Conservation (phyloP, 768 basidiomycete species). For the Dioszegia hungarica region DNA sequence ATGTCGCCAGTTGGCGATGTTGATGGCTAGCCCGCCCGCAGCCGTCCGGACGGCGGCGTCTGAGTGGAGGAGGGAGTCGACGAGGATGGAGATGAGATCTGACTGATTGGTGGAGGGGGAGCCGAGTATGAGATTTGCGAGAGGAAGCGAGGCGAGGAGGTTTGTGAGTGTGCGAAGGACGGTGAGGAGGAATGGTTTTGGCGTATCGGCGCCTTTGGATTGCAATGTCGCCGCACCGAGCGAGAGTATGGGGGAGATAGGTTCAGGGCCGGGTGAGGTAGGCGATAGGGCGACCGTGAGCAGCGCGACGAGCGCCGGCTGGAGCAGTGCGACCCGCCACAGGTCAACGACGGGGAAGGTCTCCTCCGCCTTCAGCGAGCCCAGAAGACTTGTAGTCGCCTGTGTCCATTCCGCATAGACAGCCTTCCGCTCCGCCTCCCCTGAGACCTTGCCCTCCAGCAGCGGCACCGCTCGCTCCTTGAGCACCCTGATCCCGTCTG, state of each 20-base stretch:
- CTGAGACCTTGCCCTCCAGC: constrained; percentile 18
- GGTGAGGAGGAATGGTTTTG: constrained; percentile 47
- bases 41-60: constrained; percentile 69
- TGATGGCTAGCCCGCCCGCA: constrained; percentile 76
- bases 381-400: constrained; percentile 8
- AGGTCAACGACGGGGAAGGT: constrained; percentile 41
- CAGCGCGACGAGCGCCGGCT: constrained; percentile 12
- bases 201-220: constrained; percentile 8
- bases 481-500: constrained; percentile 9
- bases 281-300: constrained; percentile 20
- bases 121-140: constrained; percentile 30
- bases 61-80: constrained; percentile 64
- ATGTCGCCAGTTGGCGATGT: constrained; percentile 66
- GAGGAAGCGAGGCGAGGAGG: constrained; percentile 30
- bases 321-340: constrained; percentile 30
- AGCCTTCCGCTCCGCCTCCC: constrained; percentile 6
- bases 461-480: constrained; percentile 22
- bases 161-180: constrained; percentile 46
- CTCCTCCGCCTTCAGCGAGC: constrained; percentile 26
- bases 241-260: constrained; percentile 22
- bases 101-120: constrained; percentile 19
- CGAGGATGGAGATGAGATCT: constrained; percentile 57
- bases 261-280: neutral
- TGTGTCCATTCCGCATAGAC: constrained; percentile 15
- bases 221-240: constrained; percentile 16